phyloP scores from a whole-genome alignment of 768 basidiomycete genomes.

The Tephrocybe sp. region DNA sequence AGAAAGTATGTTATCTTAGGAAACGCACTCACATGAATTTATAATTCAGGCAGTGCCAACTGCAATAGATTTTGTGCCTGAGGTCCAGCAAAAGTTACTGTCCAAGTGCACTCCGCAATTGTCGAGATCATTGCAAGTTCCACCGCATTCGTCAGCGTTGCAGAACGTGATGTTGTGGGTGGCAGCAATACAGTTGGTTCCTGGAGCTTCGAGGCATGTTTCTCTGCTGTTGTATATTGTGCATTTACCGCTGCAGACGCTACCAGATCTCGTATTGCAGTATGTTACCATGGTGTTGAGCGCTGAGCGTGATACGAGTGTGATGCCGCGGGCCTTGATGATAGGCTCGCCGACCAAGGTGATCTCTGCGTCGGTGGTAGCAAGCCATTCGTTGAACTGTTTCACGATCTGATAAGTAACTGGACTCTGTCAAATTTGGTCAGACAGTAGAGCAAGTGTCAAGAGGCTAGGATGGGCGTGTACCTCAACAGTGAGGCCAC shows the following conservation, averaged over 20 bases:
- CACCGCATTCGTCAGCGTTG: constrained; percentile 18
- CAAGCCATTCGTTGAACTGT: constrained; percentile 5
- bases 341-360: constrained; percentile 2
- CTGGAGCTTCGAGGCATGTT: constrained; percentile 24
- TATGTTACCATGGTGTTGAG: constrained; percentile 24
- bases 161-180: constrained; percentile 28
- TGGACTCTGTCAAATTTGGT: neutral
- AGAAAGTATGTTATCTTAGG: too few relatives aligned
- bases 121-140: constrained; percentile 20
- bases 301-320: constrained; percentile 17
- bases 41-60: neutral
- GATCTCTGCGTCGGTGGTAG: constrained; percentile 1
- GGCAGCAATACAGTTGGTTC: constrained; percentile 29
- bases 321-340: constrained; percentile 15
- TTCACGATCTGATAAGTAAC: neutral
- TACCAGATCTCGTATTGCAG: constrained; percentile 20
- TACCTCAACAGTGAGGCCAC: neutral
- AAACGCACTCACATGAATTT: too few relatives aligned
- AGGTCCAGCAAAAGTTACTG: constrained; percentile 26
- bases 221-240: constrained; percentile 27
- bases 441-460: neutral
- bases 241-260: constrained; percentile 28
- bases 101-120: constrained; percentile 23
- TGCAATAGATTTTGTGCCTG: constrained; percentile 25
- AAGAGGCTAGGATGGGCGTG: neutral